These are phyloP conservation scores for Zasmidium angulare DNA, from an alignment of 2,329 filamentous ascomycete species.

Conservation along the genomic window DNA sequence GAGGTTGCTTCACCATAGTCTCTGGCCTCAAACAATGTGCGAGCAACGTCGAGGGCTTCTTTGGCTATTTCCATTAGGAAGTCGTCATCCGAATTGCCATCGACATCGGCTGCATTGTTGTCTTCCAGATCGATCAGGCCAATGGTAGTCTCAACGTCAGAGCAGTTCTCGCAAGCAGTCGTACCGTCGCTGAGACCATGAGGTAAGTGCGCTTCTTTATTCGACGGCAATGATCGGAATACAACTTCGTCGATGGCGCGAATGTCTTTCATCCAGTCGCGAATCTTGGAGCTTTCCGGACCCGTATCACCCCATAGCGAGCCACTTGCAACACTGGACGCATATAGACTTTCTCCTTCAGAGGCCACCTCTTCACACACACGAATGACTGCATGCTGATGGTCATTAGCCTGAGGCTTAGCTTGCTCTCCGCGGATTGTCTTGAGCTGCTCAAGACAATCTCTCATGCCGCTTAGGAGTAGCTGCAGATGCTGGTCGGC, in stretches of 20 bases:
- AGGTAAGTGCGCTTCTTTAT: too few relatives aligned
- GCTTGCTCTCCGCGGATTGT: neutral
- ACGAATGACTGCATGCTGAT: constrained; percentile 8
- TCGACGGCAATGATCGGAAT: too few relatives aligned
- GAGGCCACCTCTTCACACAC: constrained; percentile 8
- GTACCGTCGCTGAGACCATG: too few relatives aligned
- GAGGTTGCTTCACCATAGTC: constrained; percentile 29
- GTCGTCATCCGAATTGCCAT: constrained; percentile 26
- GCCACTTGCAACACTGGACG: constrained; percentile 11
- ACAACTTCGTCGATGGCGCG: constrained; percentile 4
- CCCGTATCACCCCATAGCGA: constrained; percentile 6
- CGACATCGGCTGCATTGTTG: neutral
- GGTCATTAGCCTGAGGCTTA: neutral
- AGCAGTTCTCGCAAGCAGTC: too few relatives aligned
- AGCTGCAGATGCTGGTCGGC: constrained; percentile 15
- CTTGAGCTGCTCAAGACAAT: constrained; percentile 11
- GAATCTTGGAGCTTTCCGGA: constrained; percentile 5
- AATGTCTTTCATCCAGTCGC: constrained; percentile 10
- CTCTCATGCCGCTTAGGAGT: constrained; percentile 1
- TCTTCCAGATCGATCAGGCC: constrained; percentile 1
- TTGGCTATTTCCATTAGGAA: constrained; percentile 29
- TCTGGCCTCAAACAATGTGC: constrained; percentile 25
- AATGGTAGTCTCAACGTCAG: too few relatives aligned
- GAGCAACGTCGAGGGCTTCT: constrained; percentile 28
- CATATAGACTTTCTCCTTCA: constrained; percentile 14